A percentile compares a stretch with the other conserved stretches of the same genome.
Conservation (phyloP, 768 basidiomycete species). For the Termitomyces sp. region DNA sequence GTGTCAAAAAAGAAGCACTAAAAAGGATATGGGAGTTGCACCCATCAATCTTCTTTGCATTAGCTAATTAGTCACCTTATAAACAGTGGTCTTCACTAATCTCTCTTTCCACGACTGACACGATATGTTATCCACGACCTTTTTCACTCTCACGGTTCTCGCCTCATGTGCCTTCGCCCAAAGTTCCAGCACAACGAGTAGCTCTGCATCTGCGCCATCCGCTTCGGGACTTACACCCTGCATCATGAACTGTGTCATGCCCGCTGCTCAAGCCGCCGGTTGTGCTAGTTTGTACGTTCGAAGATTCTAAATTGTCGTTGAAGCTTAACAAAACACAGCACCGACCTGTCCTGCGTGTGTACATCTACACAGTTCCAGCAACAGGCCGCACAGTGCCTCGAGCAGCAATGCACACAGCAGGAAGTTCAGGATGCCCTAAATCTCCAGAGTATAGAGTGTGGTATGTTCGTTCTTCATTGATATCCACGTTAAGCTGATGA, state of each 20-base stretch:
- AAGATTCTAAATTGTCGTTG: too few relatives aligned
- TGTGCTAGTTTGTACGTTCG: background rate
- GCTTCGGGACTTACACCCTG: constrained; percentile 2
- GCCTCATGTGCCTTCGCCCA: constrained; percentile 6
- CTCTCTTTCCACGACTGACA: background rate
- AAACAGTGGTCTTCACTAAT: background rate
- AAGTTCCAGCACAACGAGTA: background rate
- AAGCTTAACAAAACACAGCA: background rate
- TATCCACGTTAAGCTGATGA: background rate
- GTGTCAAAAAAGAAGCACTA: too few relatives aligned
- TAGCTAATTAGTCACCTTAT: background rate
- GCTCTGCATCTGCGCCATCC: background rate
- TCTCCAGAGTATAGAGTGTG: constrained; percentile 10
- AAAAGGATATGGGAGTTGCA: too few relatives aligned
- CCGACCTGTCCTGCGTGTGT: constrained; percentile 14
- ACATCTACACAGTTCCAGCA: constrained; percentile 11
- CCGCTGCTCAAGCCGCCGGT: constrained; percentile 2
- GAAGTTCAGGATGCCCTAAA: constrained; percentile 7
- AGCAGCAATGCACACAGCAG: constrained; percentile 5
- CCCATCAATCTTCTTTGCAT: background rate
- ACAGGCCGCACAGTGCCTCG: constrained; percentile 11
- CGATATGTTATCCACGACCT: constrained; percentile 3
- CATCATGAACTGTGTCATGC: constrained; percentile 5
- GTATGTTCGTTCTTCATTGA: background rate
- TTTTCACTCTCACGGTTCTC: constrained; percentile 6